Evolutionary conservation across 768 basidiomycete species (phyloP), one percentile per base, ranked within the genome.

Genomic region (Leccinellum luteum): DNA sequence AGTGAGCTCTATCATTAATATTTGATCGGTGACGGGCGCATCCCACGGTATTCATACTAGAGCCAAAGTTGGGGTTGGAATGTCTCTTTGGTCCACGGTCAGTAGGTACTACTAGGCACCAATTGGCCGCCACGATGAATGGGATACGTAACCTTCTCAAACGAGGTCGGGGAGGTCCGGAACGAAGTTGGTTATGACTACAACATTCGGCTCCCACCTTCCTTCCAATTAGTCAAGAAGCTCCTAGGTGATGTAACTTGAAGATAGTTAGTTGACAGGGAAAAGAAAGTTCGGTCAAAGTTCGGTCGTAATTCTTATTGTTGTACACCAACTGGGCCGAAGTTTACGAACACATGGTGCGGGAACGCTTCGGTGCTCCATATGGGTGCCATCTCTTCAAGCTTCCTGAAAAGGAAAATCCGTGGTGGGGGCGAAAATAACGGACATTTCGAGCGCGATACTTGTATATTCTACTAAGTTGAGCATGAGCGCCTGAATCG

Each of bases 391-490:
- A 31, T 43, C 32, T 43, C 50, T 50, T 48, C 23, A 53, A 48
- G 28, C 52, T 60, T 58, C 65, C 57, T 58, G 47, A 47, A 59
- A 58, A 50, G 49, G 48, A 21, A 56, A 45, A 43, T 23, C 45
- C 47, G 28, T 51, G 50, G 19, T 56, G 45, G 35, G 31, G n/a
- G 60, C 69, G 64, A 70, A 65, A 68, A 64, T 28, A 52, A 55
- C 70, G 69, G 68, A 59, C 9, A 27, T 15, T 60, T 59, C 48
- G 32, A 5, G 23, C 21, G 14, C 30, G 52, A 47, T 10, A 50
- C 25, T n/a, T 14, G 41, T 44, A 49, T n/a, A n/a, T n/a, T n/a
- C 19, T 19, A n/a, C 41, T 19, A 43, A 54, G 38, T 25, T 45
- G 49, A 43, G 23, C 32, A 38, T 32, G 50, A 51, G 45, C 25